Base-by-base conservation (phyloP, 2,329 filamentous ascomycete genomes). In the Metarhizium sp. region DNA sequence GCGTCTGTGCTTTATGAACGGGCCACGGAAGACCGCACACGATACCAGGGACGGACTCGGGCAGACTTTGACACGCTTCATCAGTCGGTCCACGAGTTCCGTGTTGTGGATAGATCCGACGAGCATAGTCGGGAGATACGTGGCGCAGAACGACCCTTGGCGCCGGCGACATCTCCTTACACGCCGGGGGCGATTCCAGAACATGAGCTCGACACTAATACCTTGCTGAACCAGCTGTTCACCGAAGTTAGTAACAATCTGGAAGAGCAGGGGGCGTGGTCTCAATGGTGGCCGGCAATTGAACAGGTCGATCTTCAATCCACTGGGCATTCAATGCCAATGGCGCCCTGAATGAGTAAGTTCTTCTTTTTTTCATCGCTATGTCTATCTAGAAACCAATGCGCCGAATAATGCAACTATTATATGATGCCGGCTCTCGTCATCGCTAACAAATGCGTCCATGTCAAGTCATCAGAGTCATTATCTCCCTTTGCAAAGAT, bases 81-180 rank as follows among this genome's bases (percentile, higher is more conserved):
- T 42, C 66, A 66, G 38, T 67, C 64, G 2, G 60, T 68, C 1
- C 64, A 68, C 25, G 66, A 68, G 46, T 68, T 68, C 43, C 62
- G 66, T 3, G 61, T 63, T 6, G 59, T 69, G 1, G 66, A 68
- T 38, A 58, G 66, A 20, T 67, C 66, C 2, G 66, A 67, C n/a
- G 61, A 64, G 48, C 67, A 67, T 6, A 59, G 61, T 10, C 59
- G 66, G 49, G 65, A 69, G 53, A 64, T 69, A 45, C 60, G 66
- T 29, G 62, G 61, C 2, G 66, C 61, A 1, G 64, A 64, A 25
- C 52, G 59, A 6, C 56, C 25, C 16, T 36, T 51, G 18, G 53
- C 16, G 13, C 40, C 53, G 4, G n/a, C 14, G 10, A 51, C 43
- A 5, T 40, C 25, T 25, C 25, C 25, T 25, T 25, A 25, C 25